Conservation (phyloP, 148 eudicot species). For the Chenopodium quinoa region DNA sequence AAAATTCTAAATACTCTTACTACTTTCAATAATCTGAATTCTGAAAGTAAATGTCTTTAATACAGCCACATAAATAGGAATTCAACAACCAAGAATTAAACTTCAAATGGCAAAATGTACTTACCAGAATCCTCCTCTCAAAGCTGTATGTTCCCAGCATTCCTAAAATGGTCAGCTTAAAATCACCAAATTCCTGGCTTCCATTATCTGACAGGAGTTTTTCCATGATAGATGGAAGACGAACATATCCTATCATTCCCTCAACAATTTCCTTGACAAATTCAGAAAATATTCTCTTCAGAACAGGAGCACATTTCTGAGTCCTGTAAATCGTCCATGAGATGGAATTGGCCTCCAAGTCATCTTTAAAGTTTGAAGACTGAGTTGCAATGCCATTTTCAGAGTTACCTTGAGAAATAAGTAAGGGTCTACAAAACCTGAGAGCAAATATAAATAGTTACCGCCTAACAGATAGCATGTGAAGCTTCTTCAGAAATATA, state of each 20-base stretch:
- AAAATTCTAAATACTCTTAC: not conserved
- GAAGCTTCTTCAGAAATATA: not conserved
- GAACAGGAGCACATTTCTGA: conserved; percentile 51
- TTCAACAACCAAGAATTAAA: not conserved
- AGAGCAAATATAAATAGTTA: conserved; percentile 13
- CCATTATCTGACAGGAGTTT: conserved; percentile 89
- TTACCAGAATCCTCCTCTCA: conserved; percentile 87
- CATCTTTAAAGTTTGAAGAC: conserved; percentile 34
- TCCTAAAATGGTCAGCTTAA: conserved; percentile 82
- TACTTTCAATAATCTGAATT: not conserved
- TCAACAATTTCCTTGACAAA: conserved; percentile 89
- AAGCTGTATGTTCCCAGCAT: conserved; percentile 96
- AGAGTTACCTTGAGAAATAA: conserved; percentile 37
- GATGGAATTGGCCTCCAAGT: conserved; percentile 29
- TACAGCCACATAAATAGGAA: not conserved
- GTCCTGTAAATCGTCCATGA: conserved; percentile 59
- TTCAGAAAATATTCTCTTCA: conserved; percentile 67
- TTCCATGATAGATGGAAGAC: conserved; percentile 76
- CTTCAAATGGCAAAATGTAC: conserved; percentile 13
- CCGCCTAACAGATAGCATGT: conserved; percentile 13
- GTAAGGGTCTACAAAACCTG: conserved; percentile 88
- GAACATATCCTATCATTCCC: conserved; percentile 93
- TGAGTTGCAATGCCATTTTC: conserved; percentile 25
- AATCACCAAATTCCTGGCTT: conserved; percentile 94
- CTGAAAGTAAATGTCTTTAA: not conserved